A percentile compares a stretch with the other conserved stretches of the same genome.
These are phyloP conservation scores for Ceratocystis ficicola DNA, from an alignment of 2,329 filamentous ascomycete genomes.

Conservation along the genomic window DNA sequence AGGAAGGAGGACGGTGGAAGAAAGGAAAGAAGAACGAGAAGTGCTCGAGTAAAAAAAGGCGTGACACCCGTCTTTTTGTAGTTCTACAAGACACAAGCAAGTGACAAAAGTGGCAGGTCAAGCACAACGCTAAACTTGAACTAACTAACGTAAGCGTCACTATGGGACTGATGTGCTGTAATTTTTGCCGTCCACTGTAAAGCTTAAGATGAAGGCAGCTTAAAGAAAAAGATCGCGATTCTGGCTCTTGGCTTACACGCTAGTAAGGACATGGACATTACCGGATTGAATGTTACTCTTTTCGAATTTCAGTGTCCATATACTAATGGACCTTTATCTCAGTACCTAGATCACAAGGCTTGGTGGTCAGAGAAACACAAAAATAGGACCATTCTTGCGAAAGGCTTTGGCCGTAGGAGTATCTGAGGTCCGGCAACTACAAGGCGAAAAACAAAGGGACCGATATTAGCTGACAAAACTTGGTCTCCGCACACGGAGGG, in stretches of 20 bases:
- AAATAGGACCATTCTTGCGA: neutral
- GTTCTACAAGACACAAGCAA: neutral
- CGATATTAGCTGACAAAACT: neutral
- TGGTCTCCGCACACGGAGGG: neutral
- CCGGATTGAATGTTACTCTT: neutral
- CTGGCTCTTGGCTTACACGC: neutral
- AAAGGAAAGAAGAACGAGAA: conserved; percentile 11
- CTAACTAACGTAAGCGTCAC: neutral
- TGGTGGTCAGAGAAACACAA: neutral
- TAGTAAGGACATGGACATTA: neutral
- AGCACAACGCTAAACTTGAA: neutral
- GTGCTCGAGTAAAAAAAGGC: neutral
- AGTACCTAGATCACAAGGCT: neutral
- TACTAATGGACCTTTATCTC: neutral
- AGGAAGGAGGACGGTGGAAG: neutral
- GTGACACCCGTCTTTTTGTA: conserved; percentile 5
- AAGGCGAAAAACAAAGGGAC: neutral
- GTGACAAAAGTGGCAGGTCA: neutral
- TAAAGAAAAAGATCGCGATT: neutral
- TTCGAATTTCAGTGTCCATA: neutral
- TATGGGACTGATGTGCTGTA: neutral
- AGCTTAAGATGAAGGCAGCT: neutral
- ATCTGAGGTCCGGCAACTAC: neutral
- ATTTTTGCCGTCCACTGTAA: too few species aligned
- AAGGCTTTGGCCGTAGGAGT: conserved; percentile 5